Evolutionary conservation across 257 asterid genomes (phyloP).

Genomic region (Cordia subcordata): DNA sequence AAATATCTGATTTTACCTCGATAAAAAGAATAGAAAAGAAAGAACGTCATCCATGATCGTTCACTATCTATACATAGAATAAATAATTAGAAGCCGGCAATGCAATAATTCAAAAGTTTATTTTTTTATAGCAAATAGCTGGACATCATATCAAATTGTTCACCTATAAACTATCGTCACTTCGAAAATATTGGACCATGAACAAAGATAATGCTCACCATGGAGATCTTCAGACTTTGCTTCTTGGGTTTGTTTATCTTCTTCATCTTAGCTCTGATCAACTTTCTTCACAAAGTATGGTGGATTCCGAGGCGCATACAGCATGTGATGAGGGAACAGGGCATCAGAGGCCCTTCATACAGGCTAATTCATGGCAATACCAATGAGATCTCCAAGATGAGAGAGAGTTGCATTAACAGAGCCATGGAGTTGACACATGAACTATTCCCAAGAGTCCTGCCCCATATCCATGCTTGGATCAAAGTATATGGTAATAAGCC

Average conservation of each 20-base stretch:
- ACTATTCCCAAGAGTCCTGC: constrained; percentile 39
- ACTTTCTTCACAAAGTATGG: constrained; percentile 18
- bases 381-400: constrained; percentile 38
- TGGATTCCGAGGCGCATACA: constrained; percentile 40
- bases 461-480: constrained; percentile 48
- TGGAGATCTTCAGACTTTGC: background rate
- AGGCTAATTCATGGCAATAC: constrained; percentile 41
- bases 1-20: no score
- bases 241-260: background rate
- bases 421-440: constrained; percentile 46
- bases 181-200: no score
- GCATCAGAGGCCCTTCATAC: constrained; percentile 55
- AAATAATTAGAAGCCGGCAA: no score
- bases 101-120: no score
- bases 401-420: constrained; percentile 12
- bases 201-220: background rate
- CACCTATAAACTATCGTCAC: no score
- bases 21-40: no score
- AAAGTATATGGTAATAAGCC: constrained; percentile 42
- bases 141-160: no score
- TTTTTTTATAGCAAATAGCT: no score
- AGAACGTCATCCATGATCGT: no score
- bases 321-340: constrained; percentile 28
- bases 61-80: no score
- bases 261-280: background rate